Percentiles rank a stretch among this genome's conserved stretches.
Evolutionary conservation across 2,329 filamentous ascomycete species (phyloP).

Genomic region (Pseudocercospora fuligena): DNA sequence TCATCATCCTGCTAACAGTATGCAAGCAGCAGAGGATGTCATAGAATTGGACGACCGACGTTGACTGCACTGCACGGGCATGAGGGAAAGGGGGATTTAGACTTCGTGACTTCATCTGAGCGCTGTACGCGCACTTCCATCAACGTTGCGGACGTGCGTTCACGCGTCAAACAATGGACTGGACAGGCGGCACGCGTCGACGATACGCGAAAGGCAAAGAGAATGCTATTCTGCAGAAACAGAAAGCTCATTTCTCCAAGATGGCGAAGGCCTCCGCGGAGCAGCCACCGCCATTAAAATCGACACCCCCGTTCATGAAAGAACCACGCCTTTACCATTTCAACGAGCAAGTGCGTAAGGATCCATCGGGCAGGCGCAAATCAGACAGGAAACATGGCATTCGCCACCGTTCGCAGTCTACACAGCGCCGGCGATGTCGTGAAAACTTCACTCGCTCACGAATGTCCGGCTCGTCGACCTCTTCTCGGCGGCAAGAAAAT

Average conservation of each 20-base stretch:
- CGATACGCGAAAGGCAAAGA: conserved; percentile 41
- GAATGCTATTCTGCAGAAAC: conserved; percentile 45
- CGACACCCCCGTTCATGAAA: conserved; percentile 8
- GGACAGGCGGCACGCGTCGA: conserved; percentile 52
- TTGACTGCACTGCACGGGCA: too few species aligned
- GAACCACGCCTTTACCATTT: not conserved
- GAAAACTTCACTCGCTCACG: not conserved
- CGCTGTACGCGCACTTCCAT: not conserved
- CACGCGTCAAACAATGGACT: conserved; percentile 45
- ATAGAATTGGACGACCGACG: too few species aligned
- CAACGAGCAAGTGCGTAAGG: not conserved
- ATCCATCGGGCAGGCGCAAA: too few species aligned
- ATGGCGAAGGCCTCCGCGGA: conserved; percentile 34
- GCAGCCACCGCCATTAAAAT: not conserved
- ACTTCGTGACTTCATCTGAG: not conserved
- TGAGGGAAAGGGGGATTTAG: not conserved
- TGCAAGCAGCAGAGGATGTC: not conserved
- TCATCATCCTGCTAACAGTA: too few species aligned
- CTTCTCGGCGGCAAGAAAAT: not conserved
- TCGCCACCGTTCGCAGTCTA: not conserved
- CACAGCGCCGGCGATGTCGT: not conserved
- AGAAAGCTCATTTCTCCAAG: conserved; percentile 54
- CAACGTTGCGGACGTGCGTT: not conserved
- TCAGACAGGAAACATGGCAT: too few species aligned
- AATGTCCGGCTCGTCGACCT: not conserved